Base-by-base conservation (phyloP, 1,284 basidiomycete species). In the Austropuccinia psidii region DNA sequence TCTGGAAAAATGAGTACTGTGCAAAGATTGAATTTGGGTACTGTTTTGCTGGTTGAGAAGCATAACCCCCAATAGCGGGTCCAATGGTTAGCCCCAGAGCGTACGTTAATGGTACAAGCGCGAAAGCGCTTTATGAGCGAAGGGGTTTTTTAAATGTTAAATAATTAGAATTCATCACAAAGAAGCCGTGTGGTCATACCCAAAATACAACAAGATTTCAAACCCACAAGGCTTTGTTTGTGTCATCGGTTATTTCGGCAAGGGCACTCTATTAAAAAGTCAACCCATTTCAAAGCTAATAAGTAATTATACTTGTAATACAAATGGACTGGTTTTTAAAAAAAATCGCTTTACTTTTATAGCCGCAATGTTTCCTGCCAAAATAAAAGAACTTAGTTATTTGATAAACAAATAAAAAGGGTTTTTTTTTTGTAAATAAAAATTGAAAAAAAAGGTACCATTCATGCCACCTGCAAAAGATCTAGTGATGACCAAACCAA, bases 211-310 rank as follows among this genome's bases (percentile, higher is more conserved):
- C n/a, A 45, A 45, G n/a, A n/a, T n/a, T n/a, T n/a, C n/a, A n/a
- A 29, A 21, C 43, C 4, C 47, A 64, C 61, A 21, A 15, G 29
- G 61, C 61, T 64, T 45, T 24, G 19, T 64, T 64, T 8, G 61
- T 64, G 7, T 64, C 61, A 49, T 64, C 61, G 21, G 61, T 64
- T 21, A 64, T 35, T 49, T 64, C 61, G 27, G 61, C 61, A 21
- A 49, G 31, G 43, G 27, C 27, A n/a, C 39, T 45, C 39, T 47
- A 35, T 5, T 15, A 29, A 37, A 58, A 58, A 31, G 15, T 9
- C 21, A 58, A 35, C 9, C 55, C 11, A 49, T 24, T 29, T 5
- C 17, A n/a, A 47, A 27, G 39, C 41, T 21, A 47, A 7, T 4
- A 41, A 45, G 39, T 4, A 47, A 7, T 47, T 47, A 7, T 7